Evolutionary conservation across 2,329 filamentous ascomycete genomes (phyloP).

Genomic region (Fusarium metavorans): DNA sequence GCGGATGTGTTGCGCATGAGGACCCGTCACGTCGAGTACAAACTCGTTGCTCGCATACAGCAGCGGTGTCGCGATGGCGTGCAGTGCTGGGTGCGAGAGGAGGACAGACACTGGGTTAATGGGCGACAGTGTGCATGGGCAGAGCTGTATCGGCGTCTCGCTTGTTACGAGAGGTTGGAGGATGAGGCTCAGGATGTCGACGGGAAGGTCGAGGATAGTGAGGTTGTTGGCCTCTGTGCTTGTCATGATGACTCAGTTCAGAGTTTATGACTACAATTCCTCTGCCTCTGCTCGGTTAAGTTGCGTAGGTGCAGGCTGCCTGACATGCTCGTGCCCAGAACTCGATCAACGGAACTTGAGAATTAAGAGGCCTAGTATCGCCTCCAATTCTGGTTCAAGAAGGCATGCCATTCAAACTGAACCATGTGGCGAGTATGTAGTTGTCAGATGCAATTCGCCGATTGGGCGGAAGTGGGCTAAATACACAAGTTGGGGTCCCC

Average conservation of each 20-base stretch:
- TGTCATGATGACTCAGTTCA: slow-evolving; percentile 22
- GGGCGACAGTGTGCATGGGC: slow-evolving; percentile 43
- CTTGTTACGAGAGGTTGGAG: slow-evolving; percentile 46
- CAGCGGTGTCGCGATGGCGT: slow-evolving; percentile 48
- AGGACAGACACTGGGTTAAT: slow-evolving; percentile 46
- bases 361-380: neutral
- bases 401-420: slow-evolving; percentile 6
- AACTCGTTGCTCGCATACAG: slow-evolving; percentile 50
- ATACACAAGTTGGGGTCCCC: neutral
- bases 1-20: slow-evolving; percentile 45
- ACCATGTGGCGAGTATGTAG: neutral
- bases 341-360: neutral
- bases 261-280: slow-evolving; percentile 3
- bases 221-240: slow-evolving; percentile 22
- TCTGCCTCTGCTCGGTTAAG: neutral
- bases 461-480: neutral
- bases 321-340: slow-evolving; percentile 7
- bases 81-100: slow-evolving; percentile 49
- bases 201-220: slow-evolving; percentile 50
- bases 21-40: slow-evolving; percentile 44
- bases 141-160: slow-evolving; percentile 41
- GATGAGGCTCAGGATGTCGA: slow-evolving; percentile 50
- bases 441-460: slow-evolving; percentile 6
- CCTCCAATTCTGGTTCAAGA: neutral
- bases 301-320: neutral